Evolutionary conservation across 768 basidiomycete species (phyloP).

Genomic region (Suillus alpinus): DNA sequence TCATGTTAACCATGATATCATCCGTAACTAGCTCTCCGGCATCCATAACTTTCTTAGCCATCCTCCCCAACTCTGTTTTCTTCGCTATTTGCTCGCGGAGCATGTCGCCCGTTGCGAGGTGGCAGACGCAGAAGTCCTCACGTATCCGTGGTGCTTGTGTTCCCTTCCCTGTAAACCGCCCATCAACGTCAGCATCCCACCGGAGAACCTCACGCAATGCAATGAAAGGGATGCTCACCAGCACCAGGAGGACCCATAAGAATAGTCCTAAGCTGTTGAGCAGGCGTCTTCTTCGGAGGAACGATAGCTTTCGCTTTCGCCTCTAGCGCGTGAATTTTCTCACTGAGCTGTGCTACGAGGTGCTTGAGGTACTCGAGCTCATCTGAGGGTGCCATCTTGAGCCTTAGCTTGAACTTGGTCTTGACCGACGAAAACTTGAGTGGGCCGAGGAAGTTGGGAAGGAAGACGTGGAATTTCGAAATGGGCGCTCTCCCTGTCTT

Average conservation of each 20-base stretch:
- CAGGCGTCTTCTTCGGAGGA: constrained; percentile 53
- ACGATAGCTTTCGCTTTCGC: constrained; percentile 51
- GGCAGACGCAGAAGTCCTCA: constrained; percentile 93
- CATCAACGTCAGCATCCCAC: background rate
- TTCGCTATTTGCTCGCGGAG: constrained; percentile 87
- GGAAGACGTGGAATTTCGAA: background rate
- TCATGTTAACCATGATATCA: constrained; percentile 97
- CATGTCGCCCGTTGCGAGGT: constrained; percentile 99
- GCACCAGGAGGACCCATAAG: constrained; percentile 96
- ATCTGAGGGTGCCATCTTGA: constrained; percentile 57
- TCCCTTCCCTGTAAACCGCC: constrained; percentile 73
- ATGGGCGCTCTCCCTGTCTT: constrained; percentile 1
- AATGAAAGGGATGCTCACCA: constrained; percentile 50
- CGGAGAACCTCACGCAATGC: background rate
- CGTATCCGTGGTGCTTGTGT: constrained; percentile 95
- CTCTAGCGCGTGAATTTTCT: constrained; percentile 85
- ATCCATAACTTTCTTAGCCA: constrained; percentile 98
- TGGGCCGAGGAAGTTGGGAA: background rate
- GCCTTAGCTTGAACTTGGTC: too few species aligned
- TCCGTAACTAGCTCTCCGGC: constrained; percentile 92
- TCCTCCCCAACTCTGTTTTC: constrained; percentile 83
- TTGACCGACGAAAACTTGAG: background rate
- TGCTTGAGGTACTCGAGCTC: constrained; percentile 95
- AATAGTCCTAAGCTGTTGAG: constrained; percentile 83
- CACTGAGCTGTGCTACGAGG: constrained; percentile 85